Percentiles rank a stretch among this genome's conserved stretches.
These are phyloP conservation scores for Psidium guajava DNA, from an alignment of 345 rosid genomes.

Conservation along the genomic window DNA sequence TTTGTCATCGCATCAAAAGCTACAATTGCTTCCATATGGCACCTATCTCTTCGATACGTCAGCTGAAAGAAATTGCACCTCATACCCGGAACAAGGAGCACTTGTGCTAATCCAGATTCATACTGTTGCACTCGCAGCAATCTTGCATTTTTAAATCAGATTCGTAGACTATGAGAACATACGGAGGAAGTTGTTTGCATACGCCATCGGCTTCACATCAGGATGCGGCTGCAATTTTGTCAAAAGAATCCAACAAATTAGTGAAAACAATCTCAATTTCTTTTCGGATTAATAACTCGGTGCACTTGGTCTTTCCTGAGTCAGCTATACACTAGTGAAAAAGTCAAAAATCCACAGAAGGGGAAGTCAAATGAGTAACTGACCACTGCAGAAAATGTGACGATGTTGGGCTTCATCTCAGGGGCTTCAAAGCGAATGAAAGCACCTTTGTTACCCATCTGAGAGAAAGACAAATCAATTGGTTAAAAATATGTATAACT, in stretches of 20 bases:
- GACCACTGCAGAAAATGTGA: constrained; percentile 93
- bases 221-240: constrained; percentile 74
- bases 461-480: constrained; percentile 5
- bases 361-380: constrained; percentile 16
- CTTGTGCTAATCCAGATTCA: neutral
- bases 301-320: neutral
- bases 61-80: neutral
- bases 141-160: neutral
- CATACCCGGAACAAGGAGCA: neutral
- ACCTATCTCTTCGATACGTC: neutral
- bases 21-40: neutral
- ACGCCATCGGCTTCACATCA: constrained; percentile 96
- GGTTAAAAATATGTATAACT: neutral
- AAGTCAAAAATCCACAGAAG: neutral
- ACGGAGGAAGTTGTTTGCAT: constrained; percentile 76
- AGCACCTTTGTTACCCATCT: constrained; percentile 99
- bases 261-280: neutral
- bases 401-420: constrained; percentile 79
- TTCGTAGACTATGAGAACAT: constrained; percentile 36
- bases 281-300: neutral
- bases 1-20: neutral
- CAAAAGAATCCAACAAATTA: neutral
- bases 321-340: neutral
- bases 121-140: neutral
- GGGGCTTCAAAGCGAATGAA: constrained; percentile 90